Evolutionary conservation across 139 green algal genomes (phyloP).

Genomic region (Nannochloris sp.): DNA sequence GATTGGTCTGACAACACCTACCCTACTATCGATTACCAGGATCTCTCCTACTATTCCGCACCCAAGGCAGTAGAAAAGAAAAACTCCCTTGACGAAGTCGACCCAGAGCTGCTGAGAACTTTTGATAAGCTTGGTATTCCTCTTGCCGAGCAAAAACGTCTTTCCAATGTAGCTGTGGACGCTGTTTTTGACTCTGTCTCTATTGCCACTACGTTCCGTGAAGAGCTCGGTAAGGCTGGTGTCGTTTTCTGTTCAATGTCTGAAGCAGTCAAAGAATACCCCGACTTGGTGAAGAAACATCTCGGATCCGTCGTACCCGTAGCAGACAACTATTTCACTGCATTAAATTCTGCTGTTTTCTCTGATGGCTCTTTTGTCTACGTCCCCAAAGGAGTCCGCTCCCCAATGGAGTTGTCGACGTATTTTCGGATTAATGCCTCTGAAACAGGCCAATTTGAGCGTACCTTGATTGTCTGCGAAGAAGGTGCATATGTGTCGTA

Average conservation of each 20-base stretch:
- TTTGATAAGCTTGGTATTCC: slow-evolving; percentile 99
- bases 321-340: slow-evolving; percentile 97
- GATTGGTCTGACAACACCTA: slow-evolving; percentile 45
- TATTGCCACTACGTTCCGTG: slow-evolving; percentile 96
- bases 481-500: slow-evolving; percentile 92
- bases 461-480: slow-evolving; percentile 95
- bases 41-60: slow-evolving; percentile 91
- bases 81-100: slow-evolving; percentile 82
- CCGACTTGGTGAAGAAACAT: slow-evolving; percentile 90
- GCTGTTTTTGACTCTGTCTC: slow-evolving; percentile 98
- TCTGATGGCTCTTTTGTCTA: slow-evolving; percentile 97
- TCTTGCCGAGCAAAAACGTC: slow-evolving; percentile 95
- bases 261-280: slow-evolving; percentile 93
- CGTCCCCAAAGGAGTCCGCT: slow-evolving; percentile 92
- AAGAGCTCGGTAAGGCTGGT: slow-evolving; percentile 87
- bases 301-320: slow-evolving; percentile 86
- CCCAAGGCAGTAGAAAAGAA: slow-evolving; percentile 92
- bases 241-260: slow-evolving; percentile 97
- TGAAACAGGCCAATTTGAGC: slow-evolving; percentile 97
- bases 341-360: slow-evolving; percentile 97
- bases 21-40: slow-evolving; percentile 82
- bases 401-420: slow-evolving; percentile 98
- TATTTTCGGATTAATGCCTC: slow-evolving; percentile 99
- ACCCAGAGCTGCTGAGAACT: slow-evolving; percentile 91
- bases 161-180: slow-evolving; percentile 96